Evolutionary conservation across 2,329 filamentous ascomycete genomes (phyloP).

Genomic region (Pleoardoris graminearum): DNA sequence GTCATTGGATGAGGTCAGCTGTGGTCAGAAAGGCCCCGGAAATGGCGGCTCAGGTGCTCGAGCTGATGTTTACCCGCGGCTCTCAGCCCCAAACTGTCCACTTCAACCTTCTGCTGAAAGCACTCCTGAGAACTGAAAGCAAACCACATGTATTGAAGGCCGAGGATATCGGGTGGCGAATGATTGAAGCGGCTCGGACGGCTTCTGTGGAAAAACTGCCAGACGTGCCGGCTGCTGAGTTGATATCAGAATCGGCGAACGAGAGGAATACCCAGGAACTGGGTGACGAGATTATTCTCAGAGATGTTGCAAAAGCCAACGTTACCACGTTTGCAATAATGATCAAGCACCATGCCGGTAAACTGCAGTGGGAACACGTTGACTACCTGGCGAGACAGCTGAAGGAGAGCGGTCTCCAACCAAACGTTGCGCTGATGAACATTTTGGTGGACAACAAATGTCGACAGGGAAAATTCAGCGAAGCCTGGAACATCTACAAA

Average conservation of each 20-base stretch:
- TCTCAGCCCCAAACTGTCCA: conserved; percentile 73
- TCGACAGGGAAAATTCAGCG: conserved; percentile 32
- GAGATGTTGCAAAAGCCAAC: conserved; percentile 31
- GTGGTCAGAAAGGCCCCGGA: conserved; percentile 65
- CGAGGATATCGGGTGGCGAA: conserved; percentile 42
- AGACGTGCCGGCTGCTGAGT: conserved; percentile 3
- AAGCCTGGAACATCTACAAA: conserved; percentile 36
- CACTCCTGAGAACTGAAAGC: conserved; percentile 64
- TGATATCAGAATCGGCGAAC: conserved; percentile 1
- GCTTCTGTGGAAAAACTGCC: not conserved
- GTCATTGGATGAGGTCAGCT: conserved; percentile 84
- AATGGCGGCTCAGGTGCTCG: conserved; percentile 71
- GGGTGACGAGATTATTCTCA: conserved; percentile 3
- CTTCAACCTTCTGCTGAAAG: conserved; percentile 79
- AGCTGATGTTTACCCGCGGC: conserved; percentile 72
- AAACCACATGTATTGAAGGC: conserved; percentile 29
- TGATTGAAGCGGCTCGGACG: conserved; percentile 33
- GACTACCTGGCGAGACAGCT: conserved; percentile 36
- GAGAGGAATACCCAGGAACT: not conserved
- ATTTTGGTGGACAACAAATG: conserved; percentile 36
- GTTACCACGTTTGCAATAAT: conserved; percentile 37
- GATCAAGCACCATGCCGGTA: conserved; percentile 35
- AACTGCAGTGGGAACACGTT: conserved; percentile 39
- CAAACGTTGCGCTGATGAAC: conserved; percentile 38
- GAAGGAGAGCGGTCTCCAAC: conserved; percentile 21